Evolutionary conservation across 2,329 filamentous ascomycete genomes (phyloP), one percentile per base, ranked within the genome.

Genomic region (Monilinia vaccinii-corymbosi): DNA sequence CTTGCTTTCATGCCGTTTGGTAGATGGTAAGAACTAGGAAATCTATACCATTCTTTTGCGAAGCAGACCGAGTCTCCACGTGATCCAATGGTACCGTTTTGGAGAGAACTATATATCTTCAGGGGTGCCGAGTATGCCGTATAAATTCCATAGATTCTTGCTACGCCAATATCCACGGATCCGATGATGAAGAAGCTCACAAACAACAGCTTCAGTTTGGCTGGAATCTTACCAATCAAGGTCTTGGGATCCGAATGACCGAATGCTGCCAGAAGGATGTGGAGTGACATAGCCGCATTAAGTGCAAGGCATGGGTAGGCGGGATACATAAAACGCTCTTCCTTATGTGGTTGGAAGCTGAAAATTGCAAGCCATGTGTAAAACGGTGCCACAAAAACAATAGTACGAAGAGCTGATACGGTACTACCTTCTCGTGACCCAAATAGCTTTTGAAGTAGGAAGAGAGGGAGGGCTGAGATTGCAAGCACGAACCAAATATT

Each of bases 321-420:
- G 0, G 94, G 94, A 70, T 96, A 99, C 92, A 99, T 97, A 77
- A 99, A 99, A 8, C 94, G 82, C 75, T 99, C 94, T 73, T 99
- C 94, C 71, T 99, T 99, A 76, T 99, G 94, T 18, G 94, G 90
- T 71, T 99, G 94, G 10, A 88, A 72, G 0, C 89, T 93, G 75
- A 99, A 97, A 63, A 97, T 94, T 4, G 76, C 82, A 32, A 99
- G 81, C 94, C 94, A 99, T 71, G 97, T 80, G 72, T 97, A 99
- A 74, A 97, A 96, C 0, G 94, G 94, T 0, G 83, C 76, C 58
- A 93, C 78, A 66, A 96, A 90, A 23, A 93, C 82, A 51, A 95
- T 69, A 11, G 87, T 89, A 40, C 91, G 86, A 59, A 96, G 75
- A 1, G 88, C 81, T 1, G 85, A 88, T 64, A 88, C 81, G 61